These are phyloP conservation scores for Aspergillus biplanus DNA, from an alignment of 495 filamentous ascomycete genomes.

Conservation along the genomic window DNA sequence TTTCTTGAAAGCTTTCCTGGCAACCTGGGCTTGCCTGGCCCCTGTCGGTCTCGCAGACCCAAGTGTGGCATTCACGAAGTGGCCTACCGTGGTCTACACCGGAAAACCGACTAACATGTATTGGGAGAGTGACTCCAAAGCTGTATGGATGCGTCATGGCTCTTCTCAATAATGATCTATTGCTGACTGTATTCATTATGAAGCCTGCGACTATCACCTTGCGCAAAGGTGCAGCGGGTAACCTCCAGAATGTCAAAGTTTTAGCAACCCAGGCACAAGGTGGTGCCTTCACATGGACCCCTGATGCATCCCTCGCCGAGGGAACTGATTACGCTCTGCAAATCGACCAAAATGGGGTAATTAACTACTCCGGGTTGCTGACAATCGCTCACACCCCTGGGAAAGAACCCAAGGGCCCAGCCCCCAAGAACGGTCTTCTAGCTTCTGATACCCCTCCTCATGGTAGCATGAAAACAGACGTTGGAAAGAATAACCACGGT, in stretches of 20 bases:
- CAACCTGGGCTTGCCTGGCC: conserved; percentile 35
- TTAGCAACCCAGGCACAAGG: conserved; percentile 41
- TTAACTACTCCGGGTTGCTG: conserved; percentile 53
- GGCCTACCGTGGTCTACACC: conserved; percentile 43
- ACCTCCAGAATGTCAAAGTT: conserved; percentile 46
- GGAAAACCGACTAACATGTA: conserved; percentile 44
- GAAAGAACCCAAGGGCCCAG: conserved; percentile 2
- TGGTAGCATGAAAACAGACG: conserved; percentile 20
- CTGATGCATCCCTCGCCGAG: conserved; percentile 38
- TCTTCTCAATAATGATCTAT: background rate
- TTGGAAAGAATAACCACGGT: conserved; percentile 21
- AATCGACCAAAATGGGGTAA: conserved; percentile 43
- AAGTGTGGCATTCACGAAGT: conserved; percentile 46
- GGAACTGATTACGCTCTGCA: conserved; percentile 51
- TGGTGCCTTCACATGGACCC: conserved; percentile 47
- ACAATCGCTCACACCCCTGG: conserved; percentile 20
- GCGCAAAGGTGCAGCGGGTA: conserved; percentile 41
- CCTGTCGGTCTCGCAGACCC: conserved; percentile 35
- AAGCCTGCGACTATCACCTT: conserved; percentile 50
- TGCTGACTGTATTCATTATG: conserved; percentile 12
- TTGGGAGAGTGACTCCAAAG: conserved; percentile 44
- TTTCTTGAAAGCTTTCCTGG: conserved; percentile 37
- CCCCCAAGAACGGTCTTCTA: conserved; percentile 5
- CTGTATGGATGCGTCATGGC: conserved; percentile 27
- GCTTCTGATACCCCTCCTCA: conserved; percentile 22